Evolutionary conservation across 139 green algal genomes (phyloP).

Genomic region (Coelastrella sp.): DNA sequence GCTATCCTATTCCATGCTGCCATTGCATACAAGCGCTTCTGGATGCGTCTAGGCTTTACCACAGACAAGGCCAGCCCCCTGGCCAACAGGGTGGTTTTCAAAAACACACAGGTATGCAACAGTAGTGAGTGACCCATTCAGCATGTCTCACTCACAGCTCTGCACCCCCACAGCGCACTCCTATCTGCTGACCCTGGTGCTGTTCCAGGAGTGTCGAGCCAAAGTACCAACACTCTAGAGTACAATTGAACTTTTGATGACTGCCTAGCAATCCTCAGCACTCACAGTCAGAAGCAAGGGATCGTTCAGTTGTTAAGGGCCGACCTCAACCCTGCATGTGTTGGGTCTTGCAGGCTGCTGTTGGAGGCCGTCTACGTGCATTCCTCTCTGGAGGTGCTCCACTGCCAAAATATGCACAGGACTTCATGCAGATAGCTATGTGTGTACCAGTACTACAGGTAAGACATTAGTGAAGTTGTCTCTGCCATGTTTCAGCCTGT

Average conservation of each 20-base stretch:
- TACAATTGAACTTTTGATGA: too few species aligned
- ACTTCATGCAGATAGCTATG: conserved; percentile 88
- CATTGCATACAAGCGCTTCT: conserved; percentile 3
- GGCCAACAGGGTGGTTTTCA: conserved; percentile 81
- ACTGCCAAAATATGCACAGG: conserved; percentile 86
- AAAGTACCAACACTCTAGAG: background rate
- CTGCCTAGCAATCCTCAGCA: too few species aligned
- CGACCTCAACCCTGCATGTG: background rate
- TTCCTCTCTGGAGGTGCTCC: conserved; percentile 88
- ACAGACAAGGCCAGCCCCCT: conserved; percentile 51
- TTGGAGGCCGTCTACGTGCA: conserved; percentile 75
- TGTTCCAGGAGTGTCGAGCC: background rate
- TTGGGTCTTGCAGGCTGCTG: conserved; percentile 43
- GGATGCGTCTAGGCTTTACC: conserved; percentile 27
- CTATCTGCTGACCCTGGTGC: background rate
- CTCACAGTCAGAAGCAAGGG: too few species aligned
- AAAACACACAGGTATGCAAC: conserved; percentile 59
- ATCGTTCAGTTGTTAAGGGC: too few species aligned
- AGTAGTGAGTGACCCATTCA: background rate
- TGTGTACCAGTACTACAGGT: conserved; percentile 79
- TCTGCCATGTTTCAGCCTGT: background rate
- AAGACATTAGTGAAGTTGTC: background rate
- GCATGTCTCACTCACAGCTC: too few species aligned
- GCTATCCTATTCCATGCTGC: conserved; percentile 32
- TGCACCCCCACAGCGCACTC: too few species aligned